phyloP scores from a whole-genome alignment of 768 basidiomycete genomes.

The Russula sp. region DNA sequence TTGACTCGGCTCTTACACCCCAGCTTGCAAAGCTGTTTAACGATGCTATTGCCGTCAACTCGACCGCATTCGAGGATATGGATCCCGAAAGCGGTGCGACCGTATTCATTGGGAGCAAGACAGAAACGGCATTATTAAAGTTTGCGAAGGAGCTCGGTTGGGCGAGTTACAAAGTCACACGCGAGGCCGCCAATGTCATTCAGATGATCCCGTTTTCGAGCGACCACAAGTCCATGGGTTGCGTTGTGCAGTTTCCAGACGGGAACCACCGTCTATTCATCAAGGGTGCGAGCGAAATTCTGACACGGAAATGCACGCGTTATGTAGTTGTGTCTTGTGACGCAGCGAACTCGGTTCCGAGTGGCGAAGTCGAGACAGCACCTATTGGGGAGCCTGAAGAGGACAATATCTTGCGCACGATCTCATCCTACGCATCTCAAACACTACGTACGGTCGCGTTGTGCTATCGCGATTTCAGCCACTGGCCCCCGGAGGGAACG shows the following conservation, averaged over 20 bases:
- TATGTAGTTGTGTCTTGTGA: conserved; percentile 64
- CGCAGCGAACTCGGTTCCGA: conserved; percentile 27
- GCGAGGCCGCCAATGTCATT: conserved; percentile 55
- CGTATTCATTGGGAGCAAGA: conserved; percentile 87
- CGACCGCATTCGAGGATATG: conserved; percentile 87
- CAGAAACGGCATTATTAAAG: conserved; percentile 87
- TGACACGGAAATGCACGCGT: conserved; percentile 65
- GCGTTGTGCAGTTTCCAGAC: conserved; percentile 58
- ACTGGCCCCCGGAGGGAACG: conserved; percentile 70
- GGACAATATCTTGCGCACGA: conserved; percentile 86
- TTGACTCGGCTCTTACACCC: conserved; percentile 59
- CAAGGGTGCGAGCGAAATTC: conserved; percentile 94
- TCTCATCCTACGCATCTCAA: conserved; percentile 98
- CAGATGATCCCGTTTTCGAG: conserved; percentile 95
- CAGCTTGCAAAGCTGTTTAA: conserved; percentile 67
- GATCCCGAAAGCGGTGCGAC: conserved; percentile 53
- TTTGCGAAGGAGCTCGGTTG: conserved; percentile 81
- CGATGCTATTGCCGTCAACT: conserved; percentile 86
- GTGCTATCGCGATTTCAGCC: conserved; percentile 82
- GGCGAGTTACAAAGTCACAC: conserved; percentile 59
- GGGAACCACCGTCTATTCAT: conserved; percentile 65
- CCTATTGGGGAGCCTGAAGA: conserved; percentile 61
- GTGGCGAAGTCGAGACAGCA: conserved; percentile 44
- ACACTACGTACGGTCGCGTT: conserved; percentile 90
- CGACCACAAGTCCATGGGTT: conserved; percentile 92